phyloP scores from a whole-genome alignment of 225 moss, liverwort and hornwort genomes.

The Climacium dendroides region DNA sequence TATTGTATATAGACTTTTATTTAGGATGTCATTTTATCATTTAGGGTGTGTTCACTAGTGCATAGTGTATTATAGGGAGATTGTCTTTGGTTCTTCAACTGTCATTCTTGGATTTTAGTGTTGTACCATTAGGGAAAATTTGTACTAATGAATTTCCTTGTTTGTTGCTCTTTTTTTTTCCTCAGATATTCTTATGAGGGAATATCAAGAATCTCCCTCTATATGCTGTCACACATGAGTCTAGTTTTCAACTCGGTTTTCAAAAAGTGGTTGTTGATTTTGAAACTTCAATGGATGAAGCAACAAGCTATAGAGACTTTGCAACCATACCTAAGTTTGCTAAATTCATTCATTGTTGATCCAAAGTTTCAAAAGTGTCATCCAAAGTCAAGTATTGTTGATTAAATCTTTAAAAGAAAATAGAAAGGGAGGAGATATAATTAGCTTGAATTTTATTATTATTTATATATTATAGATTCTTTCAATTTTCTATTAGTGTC shows the following conservation, averaged over 20 bases:
- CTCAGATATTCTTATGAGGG: background rate
- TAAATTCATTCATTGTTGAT: background rate
- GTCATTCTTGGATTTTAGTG: too few species aligned
- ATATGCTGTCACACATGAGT: rapidly evolving
- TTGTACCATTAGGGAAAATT: background rate
- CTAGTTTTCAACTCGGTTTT: too few species aligned
- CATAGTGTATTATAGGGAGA: rapidly evolving
- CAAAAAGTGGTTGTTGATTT: background rate
- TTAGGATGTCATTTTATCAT: background rate
- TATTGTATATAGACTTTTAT: too few species aligned
- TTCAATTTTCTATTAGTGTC: background rate
- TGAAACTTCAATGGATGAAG: background rate
- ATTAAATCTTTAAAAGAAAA: background rate
- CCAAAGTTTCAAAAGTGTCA: background rate
- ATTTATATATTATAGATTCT: background rate
- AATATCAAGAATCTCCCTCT: rapidly evolving
- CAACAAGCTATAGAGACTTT: background rate
- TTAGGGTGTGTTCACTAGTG: rapidly evolving
- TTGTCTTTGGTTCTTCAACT: background rate
- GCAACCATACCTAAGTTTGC: rapidly evolving
- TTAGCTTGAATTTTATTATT: background rate
- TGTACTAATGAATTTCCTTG: too few species aligned
- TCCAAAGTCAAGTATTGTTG: background rate
- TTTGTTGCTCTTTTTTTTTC: too few species aligned
- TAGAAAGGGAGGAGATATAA: rapidly evolving